Evolutionary conservation across 2,329 filamentous ascomycete species (phyloP).

Genomic region (Ophiostoma ulmi): DNA sequence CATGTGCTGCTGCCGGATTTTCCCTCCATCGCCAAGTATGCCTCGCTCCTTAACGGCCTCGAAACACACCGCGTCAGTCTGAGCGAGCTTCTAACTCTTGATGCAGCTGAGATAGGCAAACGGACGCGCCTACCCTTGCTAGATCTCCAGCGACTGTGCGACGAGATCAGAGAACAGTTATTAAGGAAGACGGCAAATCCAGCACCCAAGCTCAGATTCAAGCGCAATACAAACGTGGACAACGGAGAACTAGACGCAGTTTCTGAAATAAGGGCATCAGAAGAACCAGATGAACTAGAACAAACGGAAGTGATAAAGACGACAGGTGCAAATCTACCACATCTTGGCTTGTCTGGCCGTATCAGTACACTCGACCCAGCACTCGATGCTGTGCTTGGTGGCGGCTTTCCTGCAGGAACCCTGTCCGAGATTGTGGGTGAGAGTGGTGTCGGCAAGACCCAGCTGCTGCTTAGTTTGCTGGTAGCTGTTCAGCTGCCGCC

Average conservation of each 20-base stretch:
- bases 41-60: conserved; percentile 70
- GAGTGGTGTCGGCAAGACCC: conserved; percentile 91
- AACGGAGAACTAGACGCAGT: background rate
- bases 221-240: conserved; percentile 24
- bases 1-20: conserved; percentile 77
- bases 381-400: conserved; percentile 70
- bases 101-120: conserved; percentile 76
- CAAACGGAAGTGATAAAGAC: conserved; percentile 13
- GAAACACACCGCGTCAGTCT: conserved; percentile 74
- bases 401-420: conserved; percentile 74
- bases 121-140: conserved; percentile 75
- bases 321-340: background rate
- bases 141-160: conserved; percentile 68
- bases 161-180: conserved; percentile 23
- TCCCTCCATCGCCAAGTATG: conserved; percentile 58
- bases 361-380: conserved; percentile 76
- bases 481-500: conserved; percentile 76
- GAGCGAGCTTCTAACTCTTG: conserved; percentile 78
- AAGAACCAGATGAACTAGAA: background rate
- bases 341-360: conserved; percentile 32
- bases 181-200: background rate
- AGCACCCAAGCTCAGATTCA: conserved; percentile 21
- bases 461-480: conserved; percentile 79
- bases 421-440: conserved; percentile 89
- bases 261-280: background rate